These are phyloP conservation scores for Acmispon strigosus DNA, from an alignment of 306 rosid species.

Conservation along the genomic window DNA sequence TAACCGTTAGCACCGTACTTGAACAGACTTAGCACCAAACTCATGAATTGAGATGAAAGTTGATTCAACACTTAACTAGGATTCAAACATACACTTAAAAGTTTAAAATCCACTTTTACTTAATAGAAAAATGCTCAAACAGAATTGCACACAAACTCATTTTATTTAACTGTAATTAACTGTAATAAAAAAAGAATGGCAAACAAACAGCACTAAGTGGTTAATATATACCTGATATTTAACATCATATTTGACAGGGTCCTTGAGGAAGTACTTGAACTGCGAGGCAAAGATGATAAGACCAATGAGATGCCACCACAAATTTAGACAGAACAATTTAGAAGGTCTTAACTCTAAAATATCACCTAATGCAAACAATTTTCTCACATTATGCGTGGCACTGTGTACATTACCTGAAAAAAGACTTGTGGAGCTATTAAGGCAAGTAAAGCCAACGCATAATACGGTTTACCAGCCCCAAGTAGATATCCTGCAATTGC, in stretches of 20 bases:
- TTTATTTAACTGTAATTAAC: too few species aligned
- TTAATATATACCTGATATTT: constrained; percentile 41
- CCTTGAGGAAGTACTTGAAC: constrained; percentile 47
- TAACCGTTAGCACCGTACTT: too few species aligned
- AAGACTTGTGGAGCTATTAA: constrained; percentile 77
- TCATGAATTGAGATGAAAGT: too few species aligned
- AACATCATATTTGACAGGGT: constrained; percentile 46
- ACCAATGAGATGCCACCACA: background rate
- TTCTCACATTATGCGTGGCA: background rate
- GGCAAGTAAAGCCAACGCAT: constrained; percentile 78
- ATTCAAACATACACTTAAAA: too few species aligned
- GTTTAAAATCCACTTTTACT: too few species aligned
- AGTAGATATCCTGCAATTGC: constrained; percentile 72
- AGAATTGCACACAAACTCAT: too few species aligned
- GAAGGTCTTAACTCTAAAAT: background rate
- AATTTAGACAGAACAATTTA: background rate
- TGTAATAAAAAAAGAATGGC: too few species aligned
- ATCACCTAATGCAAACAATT: background rate
- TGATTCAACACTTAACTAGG: too few species aligned
- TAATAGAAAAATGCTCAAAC: too few species aligned
- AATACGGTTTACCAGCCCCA: constrained; percentile 82
- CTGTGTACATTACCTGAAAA: constrained; percentile 62
- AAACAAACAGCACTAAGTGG: background rate
- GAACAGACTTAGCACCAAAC: too few species aligned
- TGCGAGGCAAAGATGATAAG: constrained; percentile 17